Conservation (phyloP, 1,284 basidiomycete genomes). For the Violaceomyces palustris region DNA sequence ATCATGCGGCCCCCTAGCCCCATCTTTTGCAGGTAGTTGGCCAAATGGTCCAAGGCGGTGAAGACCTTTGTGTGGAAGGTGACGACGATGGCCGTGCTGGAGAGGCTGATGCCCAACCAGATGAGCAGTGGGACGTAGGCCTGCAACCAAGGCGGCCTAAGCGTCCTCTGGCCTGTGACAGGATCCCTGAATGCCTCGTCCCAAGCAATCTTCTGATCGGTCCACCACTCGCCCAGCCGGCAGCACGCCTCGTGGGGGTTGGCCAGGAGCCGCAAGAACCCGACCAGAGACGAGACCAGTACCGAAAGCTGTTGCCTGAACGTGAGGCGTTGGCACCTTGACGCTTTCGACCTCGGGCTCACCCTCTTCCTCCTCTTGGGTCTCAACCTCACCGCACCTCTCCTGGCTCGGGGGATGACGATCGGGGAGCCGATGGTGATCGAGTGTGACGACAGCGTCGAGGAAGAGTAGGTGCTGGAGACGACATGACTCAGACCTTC, state of each 20-base stretch:
- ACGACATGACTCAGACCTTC: no score
- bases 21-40: constrained; percentile 32
- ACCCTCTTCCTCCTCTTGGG: constrained; percentile 10
- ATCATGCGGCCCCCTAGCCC: constrained; percentile 36
- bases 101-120: constrained; percentile 51
- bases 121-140: constrained; percentile 52
- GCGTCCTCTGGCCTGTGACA: constrained; percentile 35
- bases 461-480: no score
- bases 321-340: constrained; percentile 4
- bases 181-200: constrained; percentile 49
- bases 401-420: constrained; percentile 38
- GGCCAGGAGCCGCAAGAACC: constrained; percentile 12
- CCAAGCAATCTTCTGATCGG: constrained; percentile 22
- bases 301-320: constrained; percentile 11
- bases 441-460: constrained; percentile 20
- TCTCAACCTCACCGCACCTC: constrained; percentile 28
- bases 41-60: constrained; percentile 36
- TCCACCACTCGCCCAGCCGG: constrained; percentile 17
- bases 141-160: constrained; percentile 46
- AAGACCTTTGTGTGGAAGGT: constrained; percentile 52
- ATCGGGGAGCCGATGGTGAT: constrained; percentile 37
- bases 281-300: constrained; percentile 5
- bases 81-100: constrained; percentile 46
- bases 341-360: constrained; percentile 7
- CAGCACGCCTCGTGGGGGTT: constrained; percentile 19